Conservation (phyloP, 495 filamentous ascomycete species). For the Aspergillus homomorphus region DNA sequence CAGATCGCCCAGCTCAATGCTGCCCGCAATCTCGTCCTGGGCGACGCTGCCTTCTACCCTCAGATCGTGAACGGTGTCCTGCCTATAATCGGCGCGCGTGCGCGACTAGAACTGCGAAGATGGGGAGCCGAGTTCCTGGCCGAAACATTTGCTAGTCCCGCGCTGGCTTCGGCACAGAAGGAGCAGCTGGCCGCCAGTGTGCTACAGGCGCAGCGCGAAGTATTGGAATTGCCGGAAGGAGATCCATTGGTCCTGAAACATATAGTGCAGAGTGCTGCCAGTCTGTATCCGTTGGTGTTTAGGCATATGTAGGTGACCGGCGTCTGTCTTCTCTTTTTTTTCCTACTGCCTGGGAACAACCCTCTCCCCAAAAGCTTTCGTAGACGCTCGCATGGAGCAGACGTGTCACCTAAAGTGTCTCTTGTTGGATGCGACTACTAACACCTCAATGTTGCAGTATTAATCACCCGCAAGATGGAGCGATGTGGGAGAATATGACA, state of each 20-base stretch:
- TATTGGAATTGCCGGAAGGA: slow-evolving; percentile 68
- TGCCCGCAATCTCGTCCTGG: slow-evolving; percentile 82
- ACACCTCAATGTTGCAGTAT: slow-evolving; percentile 57
- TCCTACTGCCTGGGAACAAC: slow-evolving; percentile 5
- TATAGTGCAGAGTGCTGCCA: slow-evolving; percentile 79
- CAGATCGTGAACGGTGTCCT: slow-evolving; percentile 87
- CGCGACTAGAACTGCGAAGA: slow-evolving; percentile 75
- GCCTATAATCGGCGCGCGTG: slow-evolving; percentile 75
- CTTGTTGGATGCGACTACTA: slow-evolving; percentile 22
- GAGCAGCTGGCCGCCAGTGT: slow-evolving; percentile 67
- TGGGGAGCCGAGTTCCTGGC: slow-evolving; percentile 97
- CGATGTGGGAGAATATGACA: slow-evolving; percentile 82
- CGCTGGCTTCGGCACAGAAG: slow-evolving; percentile 68
- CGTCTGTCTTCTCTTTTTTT: slow-evolving; percentile 15
- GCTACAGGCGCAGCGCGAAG: slow-evolving; percentile 68
- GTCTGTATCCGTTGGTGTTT: slow-evolving; percentile 87
- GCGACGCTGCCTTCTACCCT: slow-evolving; percentile 78
- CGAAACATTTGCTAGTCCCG: slow-evolving; percentile 89
- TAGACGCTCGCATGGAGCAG: slow-evolving; percentile 14
- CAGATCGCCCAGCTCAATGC: slow-evolving; percentile 81
- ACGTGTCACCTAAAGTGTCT: not conserved
- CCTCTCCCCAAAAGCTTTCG: slow-evolving; percentile 16
- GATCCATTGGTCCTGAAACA: slow-evolving; percentile 74
- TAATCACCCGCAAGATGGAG: slow-evolving; percentile 71
- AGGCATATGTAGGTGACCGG: slow-evolving; percentile 78